phyloP scores from a whole-genome alignment of 805 yeast species.

The Wickerhamiella dianesei region DNA sequence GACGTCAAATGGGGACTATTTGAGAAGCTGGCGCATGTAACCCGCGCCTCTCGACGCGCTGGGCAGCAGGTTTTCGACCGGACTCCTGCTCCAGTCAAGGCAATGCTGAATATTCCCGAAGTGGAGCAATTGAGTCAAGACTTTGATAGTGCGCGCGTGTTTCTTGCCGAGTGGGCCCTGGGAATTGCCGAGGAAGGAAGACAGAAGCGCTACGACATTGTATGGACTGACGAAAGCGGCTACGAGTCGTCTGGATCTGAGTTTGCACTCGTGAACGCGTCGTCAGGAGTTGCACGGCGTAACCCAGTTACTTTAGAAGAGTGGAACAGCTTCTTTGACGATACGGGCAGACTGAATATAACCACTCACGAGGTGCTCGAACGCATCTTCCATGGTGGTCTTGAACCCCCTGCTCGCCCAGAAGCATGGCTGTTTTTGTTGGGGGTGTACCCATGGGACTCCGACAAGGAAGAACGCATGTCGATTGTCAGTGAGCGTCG shows the following conservation, averaged over 20 bases:
- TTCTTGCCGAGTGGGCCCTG: slow-evolving; percentile 92
- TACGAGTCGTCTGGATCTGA: slow-evolving; percentile 20
- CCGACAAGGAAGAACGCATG: slow-evolving; percentile 53
- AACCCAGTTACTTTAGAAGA: slow-evolving; percentile 55
- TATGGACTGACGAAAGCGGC: slow-evolving; percentile 21
- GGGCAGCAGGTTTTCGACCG: slow-evolving; percentile 47
- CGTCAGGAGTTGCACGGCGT: slow-evolving; percentile 48
- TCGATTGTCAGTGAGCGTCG: slow-evolving; percentile 43
- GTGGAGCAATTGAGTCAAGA: slow-evolving; percentile 73
- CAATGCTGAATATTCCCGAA: slow-evolving; percentile 59
- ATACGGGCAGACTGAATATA: slow-evolving; percentile 52
- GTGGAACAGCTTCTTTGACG: slow-evolving; percentile 78
- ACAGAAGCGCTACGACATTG: slow-evolving; percentile 30
- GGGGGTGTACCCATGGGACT: slow-evolving; percentile 81
- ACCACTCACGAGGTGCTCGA: slow-evolving; percentile 71
- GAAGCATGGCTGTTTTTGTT: slow-evolving; percentile 81
- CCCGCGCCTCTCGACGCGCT: slow-evolving; percentile 47
- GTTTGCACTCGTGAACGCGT: slow-evolving; percentile 32
- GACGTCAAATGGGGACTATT: slow-evolving; percentile 77
- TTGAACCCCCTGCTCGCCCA: slow-evolving; percentile 43
- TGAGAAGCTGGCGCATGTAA: slow-evolving; percentile 69
- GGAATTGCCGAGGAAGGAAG: slow-evolving; percentile 54
- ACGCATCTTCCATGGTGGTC: slow-evolving; percentile 82
- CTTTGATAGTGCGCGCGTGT: slow-evolving; percentile 83
- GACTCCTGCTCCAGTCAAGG: slow-evolving; percentile 43